Conservation (phyloP, 345 rosid species). For the Litchi chinensis region DNA sequence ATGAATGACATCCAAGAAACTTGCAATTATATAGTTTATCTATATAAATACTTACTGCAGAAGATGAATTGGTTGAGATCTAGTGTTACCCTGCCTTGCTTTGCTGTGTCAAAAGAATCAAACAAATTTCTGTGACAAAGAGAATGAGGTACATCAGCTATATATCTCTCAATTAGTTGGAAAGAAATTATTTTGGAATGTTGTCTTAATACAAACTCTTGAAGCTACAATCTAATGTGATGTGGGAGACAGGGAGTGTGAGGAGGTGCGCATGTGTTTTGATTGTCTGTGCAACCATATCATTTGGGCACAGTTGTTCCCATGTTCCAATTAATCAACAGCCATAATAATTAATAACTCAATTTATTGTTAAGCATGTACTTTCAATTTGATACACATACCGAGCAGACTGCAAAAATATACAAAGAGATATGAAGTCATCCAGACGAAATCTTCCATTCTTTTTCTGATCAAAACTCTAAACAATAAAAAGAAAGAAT, state of each 20-base stretch:
- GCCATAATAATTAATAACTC: not conserved
- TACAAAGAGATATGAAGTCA: conserved; percentile 70
- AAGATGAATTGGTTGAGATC: conserved; percentile 71
- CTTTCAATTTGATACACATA: conserved; percentile 20
- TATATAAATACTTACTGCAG: conserved; percentile 52
- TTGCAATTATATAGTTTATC: not conserved
- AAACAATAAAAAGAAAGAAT: conserved; percentile 12
- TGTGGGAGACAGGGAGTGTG: not conserved
- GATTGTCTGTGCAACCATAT: too few relatives aligned
- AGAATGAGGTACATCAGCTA: not conserved
- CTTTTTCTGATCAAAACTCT: conserved; percentile 73
- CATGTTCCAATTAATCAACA: not conserved
- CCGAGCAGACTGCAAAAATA: conserved; percentile 73
- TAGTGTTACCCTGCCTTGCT: conserved; percentile 68
- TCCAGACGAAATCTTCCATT: conserved; percentile 62
- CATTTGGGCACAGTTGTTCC: not conserved
- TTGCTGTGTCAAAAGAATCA: conserved; percentile 67
- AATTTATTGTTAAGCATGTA: not conserved
- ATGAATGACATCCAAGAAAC: not conserved
- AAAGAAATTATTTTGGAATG: not conserved
- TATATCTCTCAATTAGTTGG: not conserved
- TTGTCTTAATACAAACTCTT: not conserved
- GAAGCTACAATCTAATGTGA: not conserved
- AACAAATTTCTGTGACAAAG: conserved; percentile 55
- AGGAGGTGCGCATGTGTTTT: not conserved